Base-by-base conservation (phyloP, 2,329 filamentous ascomycete genomes). In the Hymenoscyphus occultus region DNA sequence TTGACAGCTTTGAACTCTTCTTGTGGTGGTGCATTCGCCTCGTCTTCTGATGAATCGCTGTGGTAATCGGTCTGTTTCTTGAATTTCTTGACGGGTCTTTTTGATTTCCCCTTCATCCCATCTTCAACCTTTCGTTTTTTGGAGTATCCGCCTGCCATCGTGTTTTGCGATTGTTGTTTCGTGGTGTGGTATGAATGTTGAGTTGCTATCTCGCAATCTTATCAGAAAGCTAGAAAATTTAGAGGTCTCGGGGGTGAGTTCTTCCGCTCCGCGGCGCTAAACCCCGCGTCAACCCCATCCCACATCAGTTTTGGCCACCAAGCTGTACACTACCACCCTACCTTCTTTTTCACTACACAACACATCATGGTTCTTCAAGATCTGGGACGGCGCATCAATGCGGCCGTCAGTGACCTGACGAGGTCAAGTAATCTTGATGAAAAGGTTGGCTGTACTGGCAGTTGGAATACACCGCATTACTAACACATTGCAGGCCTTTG, bases 321-420 rank as follows among this genome's bases (percentile, higher is more conserved):
- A 62, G 13, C 14, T 22, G 13, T 19, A n/a, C 13, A 54, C 19
- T n/a, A 28, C 42, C 32, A 28, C 16, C 48, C 57, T 35, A 40
- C 42, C 19, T 56, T 22, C 28, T 14, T 39, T 35, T 31, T 48
- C 59, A 31, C 60, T 32, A 54, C 40, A 60, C 56, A 39, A 66
- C 58, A 63, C 64, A 61, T 75, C 77, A 99, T 99, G 95, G 95
- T 99, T 85, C 90, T 99, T 76, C 93, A 97, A 88, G 95, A 99
- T 86, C 87, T 99, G 66, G 95, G 95, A 74, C 93, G 94, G 84
- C 95, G 95, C 81, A 98, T 99, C 79, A 98, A 97, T 81, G 87
- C 92, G 83, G 95, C 95, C 74, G 91, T 99, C 81, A 90, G 89
- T 69, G 94, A 97, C 81, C 85, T 98, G 74, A 97, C 94, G 66